phyloP scores from a whole-genome alignment of 192 early-diverging fungal species.

The Entrophospora sp. region DNA sequence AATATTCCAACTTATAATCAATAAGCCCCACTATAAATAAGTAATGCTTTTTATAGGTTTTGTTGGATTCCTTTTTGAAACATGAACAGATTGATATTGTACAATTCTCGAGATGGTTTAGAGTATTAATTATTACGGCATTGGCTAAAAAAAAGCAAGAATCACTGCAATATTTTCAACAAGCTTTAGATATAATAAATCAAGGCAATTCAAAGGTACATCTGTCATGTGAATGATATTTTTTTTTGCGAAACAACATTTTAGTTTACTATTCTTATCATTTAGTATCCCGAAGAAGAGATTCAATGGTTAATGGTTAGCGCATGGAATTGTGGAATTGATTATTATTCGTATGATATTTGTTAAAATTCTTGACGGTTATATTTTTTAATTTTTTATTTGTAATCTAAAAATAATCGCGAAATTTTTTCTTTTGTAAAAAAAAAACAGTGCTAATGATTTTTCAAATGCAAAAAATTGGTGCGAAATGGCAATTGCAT shows the following conservation, averaged over 20 bases:
- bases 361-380: not conserved
- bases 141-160: slow-evolving; percentile 1
- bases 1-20: too few species aligned
- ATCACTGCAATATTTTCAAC: slow-evolving; percentile 9
- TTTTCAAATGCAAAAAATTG: slow-evolving; percentile 15
- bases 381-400: not conserved
- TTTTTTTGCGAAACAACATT: too few species aligned
- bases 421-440: not conserved
- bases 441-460: slow-evolving; percentile 4
- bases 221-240: not conserved
- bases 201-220: slow-evolving; percentile 15
- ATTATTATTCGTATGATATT: slow-evolving; percentile 22
- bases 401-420: not conserved
- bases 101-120: slow-evolving; percentile 22
- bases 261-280: too few species aligned
- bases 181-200: slow-evolving; percentile 18
- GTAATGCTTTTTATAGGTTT: slow-evolving; percentile 8
- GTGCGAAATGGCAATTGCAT: slow-evolving; percentile 18
- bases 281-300: slow-evolving; percentile 22
- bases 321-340: slow-evolving; percentile 23
- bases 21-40: too few species aligned
- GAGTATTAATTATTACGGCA: slow-evolving; percentile 17
- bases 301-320: slow-evolving; percentile 24
- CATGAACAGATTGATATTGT: slow-evolving; percentile 7
- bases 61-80: slow-evolving; percentile 14